Base-by-base conservation (phyloP, 164 flowering plant genomes). In the Tetracentron sinense region DNA sequence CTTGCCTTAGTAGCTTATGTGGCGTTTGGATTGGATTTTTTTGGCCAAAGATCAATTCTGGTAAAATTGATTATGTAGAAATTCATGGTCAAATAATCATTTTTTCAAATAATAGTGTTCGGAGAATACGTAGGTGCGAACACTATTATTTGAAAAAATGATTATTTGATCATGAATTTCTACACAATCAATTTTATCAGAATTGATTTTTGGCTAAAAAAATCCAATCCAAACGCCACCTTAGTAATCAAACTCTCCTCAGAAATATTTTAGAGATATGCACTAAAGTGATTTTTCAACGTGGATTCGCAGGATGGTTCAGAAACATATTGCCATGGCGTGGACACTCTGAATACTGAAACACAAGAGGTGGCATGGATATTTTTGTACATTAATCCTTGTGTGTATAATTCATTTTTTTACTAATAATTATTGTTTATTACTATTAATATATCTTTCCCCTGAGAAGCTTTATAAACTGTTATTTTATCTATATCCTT, bases 251-350 rank as follows among this genome's bases (percentile, higher is more conserved):
- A n/a, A n/a, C n/a, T n/a, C n/a, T n/a, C n/a, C n/a, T n/a, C n/a
- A n/a, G n/a, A n/a, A n/a, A n/a, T n/a, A n/a, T 14, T 7, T 31
- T n/a, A 8, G 46, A 7, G 47, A 22, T 38, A 38, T 22, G 30
- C 6, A 15, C 22, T 29, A 26, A 63, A 28, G 58, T 51, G 16
- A 1, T 20, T 35, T 60, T n/a, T 60, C 26, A 22, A 56, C 22
- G 38, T 68, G 58, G 60, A 22, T 42, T 75, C 75, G 69, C 83
- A 93, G 96, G 90, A 88, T 70, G 89, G 89, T 62, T 70, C 82
- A 27, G 92, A 87, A 60, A 88, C 82, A 55, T 72, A 76, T 71
- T 94, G 99, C 65, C 89, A 86, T 78, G 99, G 99, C 20, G 91
- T 89, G 70, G 99, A 91, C 75, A 74, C 93, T 29, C 69, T 94